Base-by-base conservation (phyloP, 1,284 basidiomycete genomes). In the Leccinum variabile region DNA sequence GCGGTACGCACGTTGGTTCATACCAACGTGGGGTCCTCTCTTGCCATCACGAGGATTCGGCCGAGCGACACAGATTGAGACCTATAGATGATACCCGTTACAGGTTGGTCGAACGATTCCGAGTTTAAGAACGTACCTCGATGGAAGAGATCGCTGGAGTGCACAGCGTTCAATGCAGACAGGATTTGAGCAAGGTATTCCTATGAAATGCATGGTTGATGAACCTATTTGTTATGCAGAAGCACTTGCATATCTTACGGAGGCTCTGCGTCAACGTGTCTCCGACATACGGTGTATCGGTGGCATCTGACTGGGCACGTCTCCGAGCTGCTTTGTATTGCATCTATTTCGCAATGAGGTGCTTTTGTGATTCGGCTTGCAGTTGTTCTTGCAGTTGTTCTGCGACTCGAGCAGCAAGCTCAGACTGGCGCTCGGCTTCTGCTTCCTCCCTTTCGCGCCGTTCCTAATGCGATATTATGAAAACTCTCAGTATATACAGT, bases 141-240 rank as follows among this genome's bases (percentile, higher is more conserved):
- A 73, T 92, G 91, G 5, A 91, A 78, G 18, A 92, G 77, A 64
- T 84, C 84, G 3, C 72, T 77, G 0, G 82, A 78, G 70, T 92
- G 90, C 1, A 92, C 73, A 0, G 82, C 82, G 64, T 87, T 84
- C 53, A 93, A 72, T 0, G 83, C 91, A 1, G 82, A 81, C 1
- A 92, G 75, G 49, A 90, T 86, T 69, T 92, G 90, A 1, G 76
- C 78, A 1, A 91, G 77, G 68, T 91, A 92, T 58, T 89, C 89
- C 88, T 90, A 64, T 37, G 4, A n/a, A 9, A 56, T 13, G 0
- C 7, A 50, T 22, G 3, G 25, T 54, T 8, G 22, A 32, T 65
- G 32, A 63, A 56, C 49, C 2, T 8, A 22, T 33, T 14, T 5
- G 3, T 10, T 6, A 10, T 2, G 9, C 16, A 37, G 2, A 57